Evolutionary conservation across 1,139 yeast species (phyloP).

Genomic region (Saccharomyces hybrid): DNA sequence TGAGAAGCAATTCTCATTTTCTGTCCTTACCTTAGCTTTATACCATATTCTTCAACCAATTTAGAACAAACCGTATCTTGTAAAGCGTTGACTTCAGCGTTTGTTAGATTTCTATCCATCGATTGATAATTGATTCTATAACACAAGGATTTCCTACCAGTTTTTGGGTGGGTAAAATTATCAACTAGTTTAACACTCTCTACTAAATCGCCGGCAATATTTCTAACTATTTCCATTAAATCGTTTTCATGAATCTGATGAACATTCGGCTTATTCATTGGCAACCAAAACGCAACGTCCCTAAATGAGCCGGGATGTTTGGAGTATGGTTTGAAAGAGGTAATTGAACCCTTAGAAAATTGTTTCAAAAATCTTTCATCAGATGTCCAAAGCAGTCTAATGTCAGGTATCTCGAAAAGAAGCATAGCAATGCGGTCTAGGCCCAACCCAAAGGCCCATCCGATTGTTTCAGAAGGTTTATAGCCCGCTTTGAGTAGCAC

Average conservation of each 20-base stretch:
- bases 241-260: slow-evolving; percentile 69
- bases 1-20: not conserved
- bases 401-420: slow-evolving; percentile 89
- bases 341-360: slow-evolving; percentile 56
- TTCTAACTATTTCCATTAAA: slow-evolving; percentile 85
- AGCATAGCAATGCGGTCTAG: slow-evolving; percentile 94
- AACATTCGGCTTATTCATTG: slow-evolving; percentile 32
- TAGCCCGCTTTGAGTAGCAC: slow-evolving; percentile 70
- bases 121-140: slow-evolving; percentile 89
- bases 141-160: slow-evolving; percentile 69
- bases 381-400: slow-evolving; percentile 82
- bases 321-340: slow-evolving; percentile 79
- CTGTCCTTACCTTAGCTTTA: slow-evolving; percentile 49
- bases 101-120: slow-evolving; percentile 87
- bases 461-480: slow-evolving; percentile 48
- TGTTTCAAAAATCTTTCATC: slow-evolving; percentile 75
- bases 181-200: slow-evolving; percentile 79
- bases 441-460: slow-evolving; percentile 98
- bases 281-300: slow-evolving; percentile 90
- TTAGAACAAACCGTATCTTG: slow-evolving; percentile 57
- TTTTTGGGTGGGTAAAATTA: slow-evolving; percentile 78
- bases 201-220: slow-evolving; percentile 77
- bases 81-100: slow-evolving; percentile 64
- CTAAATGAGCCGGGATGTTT: slow-evolving; percentile 81
- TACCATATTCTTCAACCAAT: slow-evolving; percentile 45